Evolutionary conservation across 495 filamentous ascomycete genomes (phyloP).

Genomic region (Penicillium egyptiacum): DNA sequence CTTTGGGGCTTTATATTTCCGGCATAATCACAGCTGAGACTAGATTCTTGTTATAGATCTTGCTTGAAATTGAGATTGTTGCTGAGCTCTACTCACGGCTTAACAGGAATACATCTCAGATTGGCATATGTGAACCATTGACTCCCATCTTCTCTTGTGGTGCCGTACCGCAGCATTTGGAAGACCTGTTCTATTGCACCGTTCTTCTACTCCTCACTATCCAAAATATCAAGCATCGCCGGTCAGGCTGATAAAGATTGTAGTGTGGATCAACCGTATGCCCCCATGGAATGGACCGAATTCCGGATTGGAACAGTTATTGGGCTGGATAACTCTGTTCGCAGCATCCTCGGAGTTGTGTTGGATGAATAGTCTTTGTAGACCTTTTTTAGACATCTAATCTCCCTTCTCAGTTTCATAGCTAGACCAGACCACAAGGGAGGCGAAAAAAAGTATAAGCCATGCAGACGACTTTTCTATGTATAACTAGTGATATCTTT

Average conservation of each 20-base stretch:
- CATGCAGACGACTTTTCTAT: no score
- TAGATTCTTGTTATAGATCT: not conserved
- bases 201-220: conserved; percentile 49
- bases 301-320: not conserved
- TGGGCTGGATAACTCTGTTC: not conserved
- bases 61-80: not conserved
- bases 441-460: no score
- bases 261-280: not conserved
- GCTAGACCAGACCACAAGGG: no score
- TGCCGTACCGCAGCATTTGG: conserved; percentile 56
- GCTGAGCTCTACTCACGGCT: conserved; percentile 3
- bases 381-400: no score
- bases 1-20: not conserved
- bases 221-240: conserved; percentile 57
- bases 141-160: conserved; percentile 55
- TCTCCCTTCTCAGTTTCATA: no score
- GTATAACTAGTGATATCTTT: no score
- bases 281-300: not conserved
- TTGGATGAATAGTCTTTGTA: not conserved
- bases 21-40: not conserved
- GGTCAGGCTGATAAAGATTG: conserved; percentile 43
- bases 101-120: conserved; percentile 58
- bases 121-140: conserved; percentile 70
- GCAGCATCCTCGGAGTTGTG: not conserved
- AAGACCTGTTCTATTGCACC: conserved; percentile 54